These are phyloP conservation scores for Chytriomyces confervae DNA, from an alignment of 192 early-diverging fungal genomes.

Conservation along the genomic window DNA sequence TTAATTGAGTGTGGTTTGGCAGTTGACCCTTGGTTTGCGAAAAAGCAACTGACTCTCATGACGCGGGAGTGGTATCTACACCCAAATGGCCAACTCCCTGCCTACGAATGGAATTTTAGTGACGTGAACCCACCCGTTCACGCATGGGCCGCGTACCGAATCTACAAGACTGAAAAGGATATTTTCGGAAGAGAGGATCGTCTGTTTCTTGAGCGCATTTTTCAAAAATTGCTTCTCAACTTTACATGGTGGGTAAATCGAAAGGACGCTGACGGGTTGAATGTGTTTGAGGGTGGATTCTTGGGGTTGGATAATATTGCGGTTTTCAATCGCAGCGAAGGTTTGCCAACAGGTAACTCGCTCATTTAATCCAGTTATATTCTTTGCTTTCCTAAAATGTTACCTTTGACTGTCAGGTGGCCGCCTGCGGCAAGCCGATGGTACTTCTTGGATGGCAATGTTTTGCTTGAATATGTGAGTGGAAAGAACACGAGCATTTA, in stretches of 20 bases:
- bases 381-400: no score
- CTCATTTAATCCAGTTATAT: no score
- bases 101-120: slow-evolving; percentile 47
- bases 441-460: slow-evolving; percentile 63
- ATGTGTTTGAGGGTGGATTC: slow-evolving; percentile 63
- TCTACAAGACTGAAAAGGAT: slow-evolving; percentile 40
- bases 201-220: slow-evolving; percentile 44
- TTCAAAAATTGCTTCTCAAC: slow-evolving; percentile 46
- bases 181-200: slow-evolving; percentile 23
- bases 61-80: slow-evolving; percentile 47
- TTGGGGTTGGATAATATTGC: slow-evolving; percentile 65
- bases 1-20: not conserved
- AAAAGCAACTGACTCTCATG: slow-evolving; percentile 39
- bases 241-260: slow-evolving; percentile 62
- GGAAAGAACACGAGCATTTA: no score
- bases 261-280: slow-evolving; percentile 58
- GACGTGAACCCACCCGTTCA: slow-evolving; percentile 44
- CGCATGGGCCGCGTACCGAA: slow-evolving; percentile 39
- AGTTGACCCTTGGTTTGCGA: slow-evolving; percentile 48
- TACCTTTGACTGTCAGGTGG: slow-evolving; percentile 25
- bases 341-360: slow-evolving; percentile 36
- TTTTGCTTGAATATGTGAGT: slow-evolving; percentile 37
- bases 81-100: slow-evolving; percentile 45
- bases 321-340: slow-evolving; percentile 61
- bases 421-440: slow-evolving; percentile 55